Percentiles rank a stretch among this genome's conserved stretches.
Conservation (phyloP, 768 basidiomycete species). For the Lanmaoa pseudosensibilis region DNA sequence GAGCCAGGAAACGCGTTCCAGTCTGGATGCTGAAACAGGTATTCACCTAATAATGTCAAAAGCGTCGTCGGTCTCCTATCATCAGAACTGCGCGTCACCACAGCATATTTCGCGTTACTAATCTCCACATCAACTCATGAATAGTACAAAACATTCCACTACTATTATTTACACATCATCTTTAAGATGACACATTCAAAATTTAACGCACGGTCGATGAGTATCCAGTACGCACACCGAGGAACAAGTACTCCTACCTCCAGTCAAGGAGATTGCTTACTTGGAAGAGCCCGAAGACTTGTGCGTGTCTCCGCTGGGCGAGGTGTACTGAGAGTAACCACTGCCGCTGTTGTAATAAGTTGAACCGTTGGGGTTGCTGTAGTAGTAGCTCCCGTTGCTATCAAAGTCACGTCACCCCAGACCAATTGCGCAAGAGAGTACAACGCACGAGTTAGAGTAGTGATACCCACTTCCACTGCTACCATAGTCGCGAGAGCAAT, state of each 20-base stretch:
- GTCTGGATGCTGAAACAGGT: too few species aligned
- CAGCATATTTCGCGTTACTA: background rate
- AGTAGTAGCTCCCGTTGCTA: conserved; percentile 62
- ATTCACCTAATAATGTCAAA: too few species aligned
- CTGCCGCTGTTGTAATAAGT: conserved; percentile 56
- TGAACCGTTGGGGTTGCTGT: conserved; percentile 58
- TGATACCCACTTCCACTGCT: conserved; percentile 50
- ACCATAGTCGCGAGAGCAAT: conserved; percentile 52
- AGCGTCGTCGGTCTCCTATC: background rate
- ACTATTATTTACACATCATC: background rate
- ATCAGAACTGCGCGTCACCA: background rate
- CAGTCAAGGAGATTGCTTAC: background rate
- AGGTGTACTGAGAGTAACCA: conserved; percentile 52
- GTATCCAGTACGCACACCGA: background rate
- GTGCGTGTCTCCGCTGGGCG: conserved; percentile 38
- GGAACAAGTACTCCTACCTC: background rate
- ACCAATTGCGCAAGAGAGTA: background rate
- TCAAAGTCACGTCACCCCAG: background rate
- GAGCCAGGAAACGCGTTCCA: too few species aligned
- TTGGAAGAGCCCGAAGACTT: conserved; percentile 31
- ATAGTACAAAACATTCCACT: background rate
- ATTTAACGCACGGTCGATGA: background rate
- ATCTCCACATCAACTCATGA: too few species aligned
- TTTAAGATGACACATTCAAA: background rate
- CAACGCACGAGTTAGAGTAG: conserved; percentile 56